These are phyloP conservation scores for Eutrema heterophyllum DNA, from an alignment of 345 rosid genomes.

Conservation along the genomic window DNA sequence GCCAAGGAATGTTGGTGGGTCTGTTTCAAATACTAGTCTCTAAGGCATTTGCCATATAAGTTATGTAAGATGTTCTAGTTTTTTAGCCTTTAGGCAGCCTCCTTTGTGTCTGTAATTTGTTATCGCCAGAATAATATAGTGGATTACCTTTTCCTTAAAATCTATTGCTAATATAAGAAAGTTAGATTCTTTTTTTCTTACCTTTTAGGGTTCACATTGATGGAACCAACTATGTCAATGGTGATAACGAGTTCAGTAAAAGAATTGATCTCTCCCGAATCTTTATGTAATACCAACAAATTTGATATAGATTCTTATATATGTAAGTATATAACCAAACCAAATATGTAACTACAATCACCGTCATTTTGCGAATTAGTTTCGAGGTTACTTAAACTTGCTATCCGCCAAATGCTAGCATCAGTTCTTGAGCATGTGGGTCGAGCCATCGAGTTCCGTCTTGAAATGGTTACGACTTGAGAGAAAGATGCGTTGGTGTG, in stretches of 20 bases:
- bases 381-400: neutral
- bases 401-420: neutral
- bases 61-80: constrained; percentile 27
- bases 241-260: neutral
- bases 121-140: constrained; percentile 18
- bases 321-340: neutral
- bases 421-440: neutral
- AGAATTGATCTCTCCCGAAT: neutral
- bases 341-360: neutral
- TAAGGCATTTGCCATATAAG: constrained; percentile 17
- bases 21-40: constrained; percentile 31
- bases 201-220: neutral
- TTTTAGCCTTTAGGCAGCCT: constrained; percentile 18
- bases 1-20: constrained; percentile 48
- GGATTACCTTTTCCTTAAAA: neutral
- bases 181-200: constrained; percentile 9
- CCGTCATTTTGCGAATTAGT: neutral
- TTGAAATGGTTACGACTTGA: neutral
- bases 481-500: neutral
- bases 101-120: constrained; percentile 19
- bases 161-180: constrained; percentile 11
- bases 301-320: neutral
- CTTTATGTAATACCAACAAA: neutral
- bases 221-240: neutral
- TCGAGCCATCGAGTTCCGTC: neutral